Conservation (phyloP, 106 monocot genomes). For the Dendrobium officinale region DNA sequence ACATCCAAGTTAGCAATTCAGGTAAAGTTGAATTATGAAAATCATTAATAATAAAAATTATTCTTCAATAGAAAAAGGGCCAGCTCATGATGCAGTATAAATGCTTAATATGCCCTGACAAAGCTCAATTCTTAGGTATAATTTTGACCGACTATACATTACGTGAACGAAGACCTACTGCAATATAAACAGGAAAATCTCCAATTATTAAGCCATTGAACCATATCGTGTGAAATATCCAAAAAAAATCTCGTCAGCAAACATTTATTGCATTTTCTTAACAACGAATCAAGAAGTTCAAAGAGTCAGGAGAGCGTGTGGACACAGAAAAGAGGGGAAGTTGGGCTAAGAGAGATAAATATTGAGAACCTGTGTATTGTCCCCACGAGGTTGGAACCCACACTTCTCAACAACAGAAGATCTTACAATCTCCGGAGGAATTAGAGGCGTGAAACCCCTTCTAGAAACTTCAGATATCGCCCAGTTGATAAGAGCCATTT, state of each 20-base stretch:
- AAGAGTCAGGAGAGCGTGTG: too few species aligned
- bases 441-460: constrained; percentile 76
- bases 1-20: too few species aligned
- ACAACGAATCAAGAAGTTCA: neutral
- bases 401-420: constrained; percentile 93
- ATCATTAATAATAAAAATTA: neutral
- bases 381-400: constrained; percentile 93
- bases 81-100: neutral
- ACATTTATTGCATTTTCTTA: neutral
- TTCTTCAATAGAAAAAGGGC: neutral
- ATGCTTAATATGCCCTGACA: neutral
- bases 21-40: too few species aligned
- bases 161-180: neutral
- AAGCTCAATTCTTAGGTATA: neutral
- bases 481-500: constrained; percentile 94
- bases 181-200: neutral
- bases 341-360: neutral
- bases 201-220: neutral
- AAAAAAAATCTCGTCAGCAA: neutral
- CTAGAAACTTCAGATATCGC: constrained; percentile 72
- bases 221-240: neutral
- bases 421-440: constrained; percentile 93
- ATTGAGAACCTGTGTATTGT: constrained; percentile 81
- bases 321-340: neutral
- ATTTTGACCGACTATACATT: neutral